A percentile compares a stretch with the other conserved stretches of the same genome.
Conservation (phyloP, 73 alveolate genomes). For the Stentor roeselii region DNA sequence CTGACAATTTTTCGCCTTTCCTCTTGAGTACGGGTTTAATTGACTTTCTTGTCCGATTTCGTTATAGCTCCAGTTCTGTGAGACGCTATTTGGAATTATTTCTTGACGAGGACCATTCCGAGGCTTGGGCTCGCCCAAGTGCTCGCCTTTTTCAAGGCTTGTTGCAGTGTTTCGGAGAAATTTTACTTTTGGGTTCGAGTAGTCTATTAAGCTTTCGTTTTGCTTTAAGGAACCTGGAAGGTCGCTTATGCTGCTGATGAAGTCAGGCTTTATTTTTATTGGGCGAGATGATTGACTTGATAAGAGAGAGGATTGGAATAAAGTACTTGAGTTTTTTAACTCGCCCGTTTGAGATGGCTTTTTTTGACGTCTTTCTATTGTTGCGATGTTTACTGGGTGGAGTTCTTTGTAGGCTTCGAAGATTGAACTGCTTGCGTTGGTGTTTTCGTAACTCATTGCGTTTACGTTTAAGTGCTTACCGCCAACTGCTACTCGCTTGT, state of each 20-base stretch:
- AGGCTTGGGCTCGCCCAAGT: background rate
- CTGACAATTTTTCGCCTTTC: too few species aligned
- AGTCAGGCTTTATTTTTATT: background rate
- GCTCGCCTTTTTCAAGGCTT: background rate
- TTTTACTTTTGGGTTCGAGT: background rate
- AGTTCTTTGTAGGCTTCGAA: too few species aligned
- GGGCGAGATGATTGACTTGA: too few species aligned
- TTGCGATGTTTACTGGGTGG: too few species aligned
- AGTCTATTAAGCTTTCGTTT: background rate
- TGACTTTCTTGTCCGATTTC: background rate
- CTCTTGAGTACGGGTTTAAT: too few species aligned
- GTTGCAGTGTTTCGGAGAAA: background rate
- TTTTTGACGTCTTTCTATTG: too few species aligned
- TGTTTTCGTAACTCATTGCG: background rate
- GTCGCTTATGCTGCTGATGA: background rate
- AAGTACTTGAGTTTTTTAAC: too few species aligned
- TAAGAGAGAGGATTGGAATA: too few species aligned
- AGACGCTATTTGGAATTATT: background rate
- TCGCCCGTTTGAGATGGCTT: too few species aligned
- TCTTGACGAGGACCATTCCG: background rate
- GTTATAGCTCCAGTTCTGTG: background rate
- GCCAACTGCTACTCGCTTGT: background rate
- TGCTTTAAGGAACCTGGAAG: background rate
- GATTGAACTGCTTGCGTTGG: too few species aligned
- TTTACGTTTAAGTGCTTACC: background rate